Evolutionary conservation across 2,329 filamentous ascomycete species (phyloP), one percentile per base, ranked within the genome.

Genomic region (Lithohypha guttulata): DNA sequence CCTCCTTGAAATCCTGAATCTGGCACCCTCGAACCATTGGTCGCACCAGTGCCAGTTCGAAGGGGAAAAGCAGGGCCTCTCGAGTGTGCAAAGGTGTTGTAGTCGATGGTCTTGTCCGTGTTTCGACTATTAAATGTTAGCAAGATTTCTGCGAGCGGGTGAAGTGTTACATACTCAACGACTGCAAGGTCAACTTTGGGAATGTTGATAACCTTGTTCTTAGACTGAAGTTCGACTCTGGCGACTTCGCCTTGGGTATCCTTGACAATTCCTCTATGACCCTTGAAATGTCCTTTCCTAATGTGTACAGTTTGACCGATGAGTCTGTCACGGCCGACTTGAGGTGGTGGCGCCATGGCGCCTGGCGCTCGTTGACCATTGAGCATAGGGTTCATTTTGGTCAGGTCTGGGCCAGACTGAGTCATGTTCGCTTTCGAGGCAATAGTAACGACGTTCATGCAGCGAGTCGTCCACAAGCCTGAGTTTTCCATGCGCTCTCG

Each of bases 221-320:
- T 94, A 4, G 87, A 87, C 57, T 96, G 89, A 26, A 98, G 67
- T 62, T 98, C 91, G 28, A 98, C 82, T 47, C 87, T 81, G 20
- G 85, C 89, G 53, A 82, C 77, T 3, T 75, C 75, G 52, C 93
- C 87, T 5, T 84, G 93, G 1, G 89, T 82, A 56, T 96, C 89
- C 58, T 94, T 95, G 52, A 98, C 87, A 49, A 95, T 93, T 52
- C 91, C 91, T 28, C 96, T 68, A 29, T 95, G 70, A 41, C 89
- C 89, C 63, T 98, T 98, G 68, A 89, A 86, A 15, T 81, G 78
- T 19, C 91, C 91, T 56, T 81, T 85, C 42, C 79, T 77, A 54
- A 96, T 82, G 36, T 81, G 84, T 30, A 96, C 86, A 1, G 86
- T 95, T 64, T 94, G 89, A 29, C 87, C 87, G 47, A 96, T 78